Evolutionary conservation across 2,329 filamentous ascomycete species (phyloP).

Genomic region (Massarina eburnea): DNA sequence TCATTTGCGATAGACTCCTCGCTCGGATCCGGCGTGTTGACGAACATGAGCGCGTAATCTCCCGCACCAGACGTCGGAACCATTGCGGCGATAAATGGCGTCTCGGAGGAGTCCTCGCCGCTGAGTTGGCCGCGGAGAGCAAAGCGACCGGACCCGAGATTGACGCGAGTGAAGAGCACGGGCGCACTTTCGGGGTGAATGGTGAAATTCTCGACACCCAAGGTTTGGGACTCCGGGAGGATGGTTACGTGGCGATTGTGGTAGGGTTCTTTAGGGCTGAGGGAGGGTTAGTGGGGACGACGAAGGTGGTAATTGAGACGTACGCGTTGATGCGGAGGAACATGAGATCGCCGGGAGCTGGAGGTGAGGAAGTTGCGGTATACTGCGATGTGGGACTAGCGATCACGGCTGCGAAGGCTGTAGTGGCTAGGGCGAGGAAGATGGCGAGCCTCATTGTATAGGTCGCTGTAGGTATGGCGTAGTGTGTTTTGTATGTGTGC

Average conservation of each 20-base stretch:
- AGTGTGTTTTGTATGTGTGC: not conserved
- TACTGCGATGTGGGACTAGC: not conserved
- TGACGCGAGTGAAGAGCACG: constrained; percentile 15
- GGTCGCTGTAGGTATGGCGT: not conserved
- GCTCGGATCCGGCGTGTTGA: not conserved
- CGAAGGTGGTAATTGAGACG: not conserved
- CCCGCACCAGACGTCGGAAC: not conserved
- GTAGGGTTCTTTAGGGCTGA: constrained; percentile 19
- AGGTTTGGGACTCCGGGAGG: constrained; percentile 13
- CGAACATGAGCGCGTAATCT: not conserved
- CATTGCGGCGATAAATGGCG: not conserved
- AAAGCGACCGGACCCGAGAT: constrained; percentile 10
- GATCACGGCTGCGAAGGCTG: not conserved
- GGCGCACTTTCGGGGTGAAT: constrained; percentile 18
- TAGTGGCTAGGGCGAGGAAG: not conserved
- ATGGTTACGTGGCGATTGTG: constrained; percentile 15
- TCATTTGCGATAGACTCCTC: not conserved
- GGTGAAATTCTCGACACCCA: constrained; percentile 31
- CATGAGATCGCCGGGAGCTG: not conserved
- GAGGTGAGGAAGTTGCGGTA: not conserved
- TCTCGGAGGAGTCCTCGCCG: not conserved
- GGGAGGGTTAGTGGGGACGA: not conserved
- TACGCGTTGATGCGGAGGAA: constrained; percentile 6
- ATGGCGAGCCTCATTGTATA: not conserved
- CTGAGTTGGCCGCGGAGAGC: constrained; percentile 14